A percentile compares a stretch with the other conserved stretches of the same genome.
phyloP scores from a whole-genome alignment of 2,329 filamentous ascomycete species.

The Tolypocladium endophyticum region DNA sequence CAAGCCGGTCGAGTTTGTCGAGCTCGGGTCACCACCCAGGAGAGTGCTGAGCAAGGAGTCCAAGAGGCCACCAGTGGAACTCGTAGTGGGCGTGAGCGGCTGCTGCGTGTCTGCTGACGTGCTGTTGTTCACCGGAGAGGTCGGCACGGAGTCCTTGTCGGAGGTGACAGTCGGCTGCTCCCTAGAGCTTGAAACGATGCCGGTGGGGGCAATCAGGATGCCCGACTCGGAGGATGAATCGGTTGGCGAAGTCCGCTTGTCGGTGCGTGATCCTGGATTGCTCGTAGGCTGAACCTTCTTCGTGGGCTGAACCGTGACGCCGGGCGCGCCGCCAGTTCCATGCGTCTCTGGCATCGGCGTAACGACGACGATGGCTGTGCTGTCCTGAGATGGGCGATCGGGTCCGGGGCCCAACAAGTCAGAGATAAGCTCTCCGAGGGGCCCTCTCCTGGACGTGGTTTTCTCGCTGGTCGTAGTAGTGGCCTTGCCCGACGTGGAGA shows the following conservation, averaged over 20 bases:
- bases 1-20: slow-evolving; percentile 3
- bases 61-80: slow-evolving; percentile 8
- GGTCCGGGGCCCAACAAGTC: slow-evolving; percentile 6
- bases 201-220: slow-evolving; percentile 17
- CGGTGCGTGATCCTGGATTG: background rate
- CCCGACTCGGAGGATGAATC: slow-evolving; percentile 4
- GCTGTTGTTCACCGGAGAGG: slow-evolving; percentile 2
- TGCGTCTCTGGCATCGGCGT: background rate
- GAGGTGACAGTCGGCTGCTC: background rate
- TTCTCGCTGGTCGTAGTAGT: slow-evolving; percentile 8
- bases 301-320: background rate
- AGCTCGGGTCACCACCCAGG: slow-evolving; percentile 6
- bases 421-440: slow-evolving; percentile 13
- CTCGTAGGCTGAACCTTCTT: background rate
- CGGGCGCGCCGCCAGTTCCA: background rate
- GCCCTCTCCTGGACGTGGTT: slow-evolving; percentile 7
- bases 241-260: background rate
- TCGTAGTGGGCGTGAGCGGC: background rate
- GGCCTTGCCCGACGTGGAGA: slow-evolving; percentile 6
- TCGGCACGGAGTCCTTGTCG: background rate
- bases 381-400: background rate
- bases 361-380: background rate
- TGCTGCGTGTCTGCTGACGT: background rate
- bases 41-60: slow-evolving; percentile 11
- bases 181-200: slow-evolving; percentile 9